Percentiles rank a stretch among this genome's conserved stretches.
Conservation (phyloP, 306 rosid species). For the Crotalaria pallida region DNA sequence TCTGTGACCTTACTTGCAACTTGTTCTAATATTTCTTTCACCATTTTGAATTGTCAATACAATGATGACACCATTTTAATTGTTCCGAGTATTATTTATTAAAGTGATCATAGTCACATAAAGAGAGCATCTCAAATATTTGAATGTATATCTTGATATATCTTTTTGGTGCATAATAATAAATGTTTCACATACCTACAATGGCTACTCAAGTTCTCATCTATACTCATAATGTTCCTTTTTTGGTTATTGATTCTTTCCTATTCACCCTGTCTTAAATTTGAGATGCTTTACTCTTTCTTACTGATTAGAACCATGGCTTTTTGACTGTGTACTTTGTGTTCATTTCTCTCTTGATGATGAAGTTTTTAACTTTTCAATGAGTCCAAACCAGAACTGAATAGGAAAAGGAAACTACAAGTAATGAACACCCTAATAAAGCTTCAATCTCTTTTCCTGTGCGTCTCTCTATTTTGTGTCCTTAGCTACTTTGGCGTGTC, state of each 20-base stretch:
- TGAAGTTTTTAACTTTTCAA: conserved; percentile 4
- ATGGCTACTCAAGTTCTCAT: conserved; percentile 25
- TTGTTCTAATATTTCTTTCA: not conserved
- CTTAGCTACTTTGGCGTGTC: conserved; percentile 17
- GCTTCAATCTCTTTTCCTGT: not conserved
- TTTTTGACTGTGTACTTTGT: conserved; percentile 24
- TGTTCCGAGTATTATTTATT: not conserved
- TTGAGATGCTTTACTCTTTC: conserved; percentile 17
- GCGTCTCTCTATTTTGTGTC: conserved; percentile 18
- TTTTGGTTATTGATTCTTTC: conserved; percentile 7
- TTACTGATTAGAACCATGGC: conserved; percentile 13
- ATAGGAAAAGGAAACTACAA: conserved; percentile 15
- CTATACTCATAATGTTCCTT: not conserved
- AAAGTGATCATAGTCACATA: not conserved
- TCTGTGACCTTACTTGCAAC: not conserved
- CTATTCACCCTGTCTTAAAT: conserved; percentile 1
- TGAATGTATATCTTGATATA: not conserved
- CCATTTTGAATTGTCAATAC: not conserved
- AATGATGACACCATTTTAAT: conserved; percentile 1
- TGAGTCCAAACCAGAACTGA: conserved; percentile 15
- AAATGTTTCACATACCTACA: conserved; percentile 11
- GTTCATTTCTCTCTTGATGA: conserved; percentile 3
- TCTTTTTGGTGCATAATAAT: conserved; percentile 9
- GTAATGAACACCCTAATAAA: conserved; percentile 6
- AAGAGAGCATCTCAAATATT: not conserved